Base-by-base conservation (phyloP, 163 green algal genomes). In the Scenedesmus sp. region DNA sequence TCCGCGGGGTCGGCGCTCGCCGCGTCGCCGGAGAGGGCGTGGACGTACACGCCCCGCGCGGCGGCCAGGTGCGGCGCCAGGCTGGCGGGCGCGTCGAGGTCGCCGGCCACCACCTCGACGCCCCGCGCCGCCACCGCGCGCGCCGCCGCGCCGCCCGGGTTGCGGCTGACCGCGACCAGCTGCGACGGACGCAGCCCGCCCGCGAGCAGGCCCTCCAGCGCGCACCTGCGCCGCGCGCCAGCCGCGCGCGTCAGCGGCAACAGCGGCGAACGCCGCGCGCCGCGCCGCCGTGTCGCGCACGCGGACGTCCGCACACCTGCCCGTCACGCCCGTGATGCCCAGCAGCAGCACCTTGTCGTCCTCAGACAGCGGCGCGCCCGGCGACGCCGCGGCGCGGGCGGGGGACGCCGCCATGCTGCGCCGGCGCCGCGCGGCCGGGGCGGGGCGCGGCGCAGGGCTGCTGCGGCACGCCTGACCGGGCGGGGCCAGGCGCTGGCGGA, bases 1-100 rank as follows among this genome's bases (percentile, higher is more conserved):
- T 90, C 85, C 31, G 29, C 26, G 3, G 85, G 85, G 66, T 90
- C 85, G 3, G 85, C 85, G 5, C 33, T 77, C 20, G 66, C 51
- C 28, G 64, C 83, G 31, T 88, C 85, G 34, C 60, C 73, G 33
- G 20, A 50, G 45, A 80, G 60, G 29, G 73, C 73, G 24, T 80
- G 73, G 28, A 65, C 57, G 73, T 80, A 80, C 4, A 80, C 17
- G 3, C 20, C 29, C 17, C 60, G 39, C 28, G 57, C 57, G 10
- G 47, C 33, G 9, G 33, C 26, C 31, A 73, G 73, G 73, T 80
- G 60, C 1, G 73, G 60, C 34, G 50, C 39, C 22, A 80, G 47
- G 17, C 28, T 65, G 29, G 60, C 34, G 33, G 73, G 60, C 1
- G 33, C 14, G 34, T 80, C 73, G 14, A 80, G 73, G 73, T 80